Evolutionary conservation across 2,329 filamentous ascomycete species (phyloP), one percentile per base, ranked within the genome.

Genomic region (Lachnellula cervina): DNA sequence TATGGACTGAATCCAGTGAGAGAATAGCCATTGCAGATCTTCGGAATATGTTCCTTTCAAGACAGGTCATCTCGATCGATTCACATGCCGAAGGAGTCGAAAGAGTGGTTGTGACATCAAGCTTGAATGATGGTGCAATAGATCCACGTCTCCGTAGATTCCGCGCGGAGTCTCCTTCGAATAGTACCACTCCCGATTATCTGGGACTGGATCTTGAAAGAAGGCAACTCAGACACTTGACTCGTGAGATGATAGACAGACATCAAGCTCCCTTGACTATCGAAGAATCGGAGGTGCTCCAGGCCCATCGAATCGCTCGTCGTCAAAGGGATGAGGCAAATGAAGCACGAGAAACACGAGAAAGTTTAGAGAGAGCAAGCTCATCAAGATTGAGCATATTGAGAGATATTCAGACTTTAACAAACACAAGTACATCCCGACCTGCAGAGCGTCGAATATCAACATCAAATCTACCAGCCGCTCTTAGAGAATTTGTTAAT

Each of bases 1-100:
- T 95, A 6, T 97, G 94, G 92, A 89, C 91, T 8, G 94, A 99
- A 71, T 89, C 96, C 65, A 86, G 89, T 60, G 88, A 87, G 3
- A 79, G 84, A 54, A 77, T 92, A 16, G 89, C 88, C 38, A 77
- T 93, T 40, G 87, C 87, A 5, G 89, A 94, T 70, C 73, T 89
- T 49, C 80, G 89, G 32, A 81, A 77, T 62, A 82, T 85, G 21
- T 84, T 90, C 59, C 76, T 80, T 47, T 78, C 82, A 51, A 83
- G 86, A 46, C 89, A 94, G 68, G 79, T 88, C 34, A 76, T 94
- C 32, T 74, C 80, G 28, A 76, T 93, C 43, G 80, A 85, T 62
- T 76, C 77, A 14, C 77, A 82, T 51, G 77, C 80, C 25, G 77
- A 77, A 3, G 79, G 84, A 49, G 77, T 68, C 9, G 68, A 69